phyloP scores from a whole-genome alignment of 768 basidiomycete genomes.

The Agaricus bisporus region DNA sequence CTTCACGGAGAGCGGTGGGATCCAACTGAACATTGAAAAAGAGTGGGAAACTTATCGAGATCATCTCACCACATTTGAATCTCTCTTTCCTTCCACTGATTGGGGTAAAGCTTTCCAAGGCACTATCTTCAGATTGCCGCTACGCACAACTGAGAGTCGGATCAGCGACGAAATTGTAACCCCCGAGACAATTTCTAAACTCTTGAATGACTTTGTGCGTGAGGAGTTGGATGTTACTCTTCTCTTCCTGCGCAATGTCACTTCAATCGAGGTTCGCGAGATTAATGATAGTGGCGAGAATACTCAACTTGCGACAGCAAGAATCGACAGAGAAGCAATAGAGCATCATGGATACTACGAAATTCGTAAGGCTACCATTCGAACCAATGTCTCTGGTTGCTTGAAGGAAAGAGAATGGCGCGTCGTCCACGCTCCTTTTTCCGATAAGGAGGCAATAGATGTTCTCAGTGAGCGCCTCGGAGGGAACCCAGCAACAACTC shows the following conservation, averaged over 20 bases:
- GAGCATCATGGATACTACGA: not conserved
- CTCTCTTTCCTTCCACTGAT: constrained; percentile 17
- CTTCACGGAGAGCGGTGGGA: constrained; percentile 25
- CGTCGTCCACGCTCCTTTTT: constrained; percentile 24
- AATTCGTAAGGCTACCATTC: constrained; percentile 14
- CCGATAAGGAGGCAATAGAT: constrained; percentile 18
- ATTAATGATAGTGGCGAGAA: constrained; percentile 21
- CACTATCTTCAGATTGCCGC: constrained; percentile 41
- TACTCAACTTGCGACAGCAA: constrained; percentile 14
- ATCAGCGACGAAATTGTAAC: constrained; percentile 29
- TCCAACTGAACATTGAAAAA: constrained; percentile 23
- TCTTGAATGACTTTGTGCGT: constrained; percentile 35
- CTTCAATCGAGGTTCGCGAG: constrained; percentile 33
- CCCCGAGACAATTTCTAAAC: constrained; percentile 25
- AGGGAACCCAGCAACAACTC: constrained; percentile 15
- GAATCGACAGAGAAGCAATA: constrained; percentile 9
- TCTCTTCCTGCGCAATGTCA: constrained; percentile 36
- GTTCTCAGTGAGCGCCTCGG: constrained; percentile 21
- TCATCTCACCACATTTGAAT: constrained; percentile 26
- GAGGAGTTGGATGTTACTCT: constrained; percentile 34
- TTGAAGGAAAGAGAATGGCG: constrained; percentile 24
- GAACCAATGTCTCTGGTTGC: constrained; percentile 2
- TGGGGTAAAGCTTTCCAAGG: constrained; percentile 24
- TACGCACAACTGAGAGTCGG: constrained; percentile 27
- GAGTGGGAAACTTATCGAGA: constrained; percentile 19